phyloP scores from a whole-genome alignment of 2,329 filamentous ascomycete species.

The Paecilomyces dactylethromorphus region DNA sequence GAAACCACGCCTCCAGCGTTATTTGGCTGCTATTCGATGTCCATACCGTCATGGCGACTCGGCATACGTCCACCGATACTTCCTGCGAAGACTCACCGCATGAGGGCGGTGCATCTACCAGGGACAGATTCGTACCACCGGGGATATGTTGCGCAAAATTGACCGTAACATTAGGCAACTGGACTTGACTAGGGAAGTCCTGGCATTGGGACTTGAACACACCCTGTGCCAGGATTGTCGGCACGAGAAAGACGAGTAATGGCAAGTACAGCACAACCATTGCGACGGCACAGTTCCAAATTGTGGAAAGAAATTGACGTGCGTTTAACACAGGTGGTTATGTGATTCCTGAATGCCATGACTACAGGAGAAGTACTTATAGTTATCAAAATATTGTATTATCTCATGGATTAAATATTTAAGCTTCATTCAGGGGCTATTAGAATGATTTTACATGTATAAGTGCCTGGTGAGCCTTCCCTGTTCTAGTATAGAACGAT shows the following conservation, averaged over 20 bases:
- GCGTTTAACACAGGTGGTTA: too few relatives aligned
- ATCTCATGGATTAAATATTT: too few relatives aligned
- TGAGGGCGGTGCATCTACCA: neutral
- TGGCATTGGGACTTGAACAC: neutral
- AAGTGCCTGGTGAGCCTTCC: too few relatives aligned
- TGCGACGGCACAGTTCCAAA: too few relatives aligned
- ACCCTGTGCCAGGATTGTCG: neutral
- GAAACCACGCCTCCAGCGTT: slow-evolving; percentile 43
- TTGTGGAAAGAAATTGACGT: too few relatives aligned
- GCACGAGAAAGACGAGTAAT: neutral
- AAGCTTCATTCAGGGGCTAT: too few relatives aligned
- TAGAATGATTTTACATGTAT: too few relatives aligned
- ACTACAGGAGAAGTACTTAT: too few relatives aligned
- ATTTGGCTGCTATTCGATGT: slow-evolving; percentile 42
- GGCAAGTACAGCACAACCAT: neutral
- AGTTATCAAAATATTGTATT: too few relatives aligned
- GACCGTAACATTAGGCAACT: neutral
- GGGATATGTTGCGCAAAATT: slow-evolving; percentile 1
- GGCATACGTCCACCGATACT: slow-evolving; percentile 23
- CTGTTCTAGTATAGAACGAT: too few relatives aligned
- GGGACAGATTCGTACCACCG: slow-evolving; percentile 1
- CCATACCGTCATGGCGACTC: slow-evolving; percentile 35
- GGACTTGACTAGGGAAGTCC: neutral
- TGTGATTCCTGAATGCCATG: too few relatives aligned
- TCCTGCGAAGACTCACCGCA: neutral